Percentiles rank a stretch among this genome's conserved stretches.
phyloP scores from a whole-genome alignment of 176 grass and related monocot genomes.

The Pontederia paniculata region DNA sequence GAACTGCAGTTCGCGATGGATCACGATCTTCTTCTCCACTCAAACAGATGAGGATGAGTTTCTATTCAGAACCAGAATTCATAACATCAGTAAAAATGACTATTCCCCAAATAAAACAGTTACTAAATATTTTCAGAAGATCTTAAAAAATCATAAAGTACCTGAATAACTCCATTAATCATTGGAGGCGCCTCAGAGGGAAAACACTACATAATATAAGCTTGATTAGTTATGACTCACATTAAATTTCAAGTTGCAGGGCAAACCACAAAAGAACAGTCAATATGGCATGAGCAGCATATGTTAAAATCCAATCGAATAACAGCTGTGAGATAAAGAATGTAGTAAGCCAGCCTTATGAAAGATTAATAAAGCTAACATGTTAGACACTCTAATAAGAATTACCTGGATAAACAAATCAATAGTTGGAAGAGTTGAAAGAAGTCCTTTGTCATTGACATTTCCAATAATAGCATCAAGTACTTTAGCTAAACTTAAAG shows the following conservation, averaged over 20 bases:
- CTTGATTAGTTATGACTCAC: constrained; percentile 28
- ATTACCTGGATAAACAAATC: constrained; percentile 95
- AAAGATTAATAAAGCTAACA: constrained; percentile 1
- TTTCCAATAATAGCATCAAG: constrained; percentile 71
- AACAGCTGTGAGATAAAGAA: too few relatives aligned
- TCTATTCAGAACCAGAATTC: constrained; percentile 39
- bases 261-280: neutral
- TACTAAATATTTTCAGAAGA: constrained; percentile 13
- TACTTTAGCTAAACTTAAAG: constrained; percentile 57
- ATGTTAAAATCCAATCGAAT: neutral
- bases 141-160: constrained; percentile 24
- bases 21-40: constrained; percentile 72
- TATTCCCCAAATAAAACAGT: neutral
- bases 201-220: constrained; percentile 62
- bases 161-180: constrained; percentile 74
- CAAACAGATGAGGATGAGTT: constrained; percentile 85
- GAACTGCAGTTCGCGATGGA: constrained; percentile 72
- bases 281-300: constrained; percentile 2
- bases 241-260: neutral
- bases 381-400: neutral
- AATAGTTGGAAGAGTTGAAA: constrained; percentile 55
- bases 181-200: constrained; percentile 69
- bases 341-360: neutral
- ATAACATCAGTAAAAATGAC: constrained; percentile 13
- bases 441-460: constrained; percentile 89